Percentiles rank a stretch among this genome's conserved stretches.
Conservation (phyloP, 2,329 filamentous ascomycete genomes). For the Sclerotinia spermophila region DNA sequence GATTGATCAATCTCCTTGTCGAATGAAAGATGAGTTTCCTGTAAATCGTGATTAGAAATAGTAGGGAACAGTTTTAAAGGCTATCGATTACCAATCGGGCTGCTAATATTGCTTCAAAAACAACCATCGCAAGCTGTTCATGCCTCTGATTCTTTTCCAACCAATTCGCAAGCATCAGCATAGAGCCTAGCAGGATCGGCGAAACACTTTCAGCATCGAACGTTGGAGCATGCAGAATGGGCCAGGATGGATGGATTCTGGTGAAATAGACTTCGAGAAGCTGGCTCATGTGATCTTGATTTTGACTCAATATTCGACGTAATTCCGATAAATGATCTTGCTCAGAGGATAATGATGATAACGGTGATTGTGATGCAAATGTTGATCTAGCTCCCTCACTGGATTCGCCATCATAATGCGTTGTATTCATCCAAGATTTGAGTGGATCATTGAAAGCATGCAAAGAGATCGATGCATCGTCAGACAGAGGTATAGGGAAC, state of each 20-base stretch:
- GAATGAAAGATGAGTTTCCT: slow-evolving; percentile 1
- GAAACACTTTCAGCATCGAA: not conserved
- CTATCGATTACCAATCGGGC: not conserved
- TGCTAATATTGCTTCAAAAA: slow-evolving; percentile 12
- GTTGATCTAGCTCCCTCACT: not conserved
- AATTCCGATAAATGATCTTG: not conserved
- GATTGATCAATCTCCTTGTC: slow-evolving; percentile 7
- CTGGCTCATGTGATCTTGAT: not conserved
- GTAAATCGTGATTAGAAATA: not conserved
- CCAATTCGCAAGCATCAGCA: slow-evolving; percentile 8
- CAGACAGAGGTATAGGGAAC: not conserved
- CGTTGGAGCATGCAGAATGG: slow-evolving; percentile 9
- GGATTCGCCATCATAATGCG: not conserved
- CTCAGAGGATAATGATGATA: slow-evolving; percentile 7
- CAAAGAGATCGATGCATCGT: not conserved
- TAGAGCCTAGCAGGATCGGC: slow-evolving; percentile 4
- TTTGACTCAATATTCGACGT: not conserved
- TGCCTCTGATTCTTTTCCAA: not conserved
- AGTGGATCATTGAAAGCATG: not conserved
- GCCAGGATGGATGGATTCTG: slow-evolving; percentile 9
- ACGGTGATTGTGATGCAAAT: not conserved
- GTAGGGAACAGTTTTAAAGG: not conserved
- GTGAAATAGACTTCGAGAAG: not conserved
- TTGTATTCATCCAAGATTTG: not conserved
- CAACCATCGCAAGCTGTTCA: not conserved